Conservation (phyloP, 208 protist species). For the Wallacemonas sp. region DNA sequence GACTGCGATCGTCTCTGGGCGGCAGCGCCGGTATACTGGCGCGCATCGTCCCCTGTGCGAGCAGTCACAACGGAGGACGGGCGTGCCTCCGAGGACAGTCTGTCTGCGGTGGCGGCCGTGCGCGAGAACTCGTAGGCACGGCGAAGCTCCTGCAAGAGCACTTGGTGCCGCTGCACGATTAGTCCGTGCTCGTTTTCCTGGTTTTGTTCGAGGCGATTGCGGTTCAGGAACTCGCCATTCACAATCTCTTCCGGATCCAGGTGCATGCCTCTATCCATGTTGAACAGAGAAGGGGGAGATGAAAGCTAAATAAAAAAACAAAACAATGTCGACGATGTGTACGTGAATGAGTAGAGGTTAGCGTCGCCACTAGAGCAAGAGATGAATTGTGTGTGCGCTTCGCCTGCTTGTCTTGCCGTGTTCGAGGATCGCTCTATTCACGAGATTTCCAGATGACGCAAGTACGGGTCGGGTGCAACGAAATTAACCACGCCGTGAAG, state of each 20-base stretch:
- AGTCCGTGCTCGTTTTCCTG: background rate
- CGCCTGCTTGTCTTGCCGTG: too few species aligned
- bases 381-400: too few species aligned
- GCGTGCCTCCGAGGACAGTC: background rate
- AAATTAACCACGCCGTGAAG: too few species aligned
- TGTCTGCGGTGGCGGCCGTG: background rate
- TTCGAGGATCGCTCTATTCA: too few species aligned
- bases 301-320: too few species aligned
- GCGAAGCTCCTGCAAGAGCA: constrained; percentile 4
- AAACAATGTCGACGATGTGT: too few species aligned
- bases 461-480: too few species aligned
- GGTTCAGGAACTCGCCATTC: background rate
- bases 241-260: background rate
- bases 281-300: background rate
- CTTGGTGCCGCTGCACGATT: background rate
- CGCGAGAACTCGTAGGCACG: background rate
- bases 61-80: background rate
- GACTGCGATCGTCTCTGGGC: background rate
- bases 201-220: background rate
- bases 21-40: too few species aligned
- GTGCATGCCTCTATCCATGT: background rate
- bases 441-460: too few species aligned
- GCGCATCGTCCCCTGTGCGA: background rate
- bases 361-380: too few species aligned
- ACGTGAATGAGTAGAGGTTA: too few species aligned